Base-by-base conservation (phyloP, 441 rosid genomes). In the Euphorbia schlechtendalii region DNA sequence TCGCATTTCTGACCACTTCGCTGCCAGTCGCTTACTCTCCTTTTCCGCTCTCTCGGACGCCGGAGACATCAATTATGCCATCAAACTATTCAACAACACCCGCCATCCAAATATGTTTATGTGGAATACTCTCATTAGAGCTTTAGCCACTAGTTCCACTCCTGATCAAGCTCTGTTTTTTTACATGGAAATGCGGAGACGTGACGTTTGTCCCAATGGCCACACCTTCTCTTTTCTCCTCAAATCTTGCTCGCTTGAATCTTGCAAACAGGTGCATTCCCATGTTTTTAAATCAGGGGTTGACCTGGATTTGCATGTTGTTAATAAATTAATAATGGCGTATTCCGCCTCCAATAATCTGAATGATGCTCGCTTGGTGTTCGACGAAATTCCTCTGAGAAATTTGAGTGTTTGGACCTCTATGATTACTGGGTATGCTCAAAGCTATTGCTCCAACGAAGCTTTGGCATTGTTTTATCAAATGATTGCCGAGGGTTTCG, bases 111-210 rank as follows among this genome's bases (percentile, higher is more conserved):
- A 21, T 46, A 61, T 61, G 10, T 61, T 61, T n/a, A 61, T 61
- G 65, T 46, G 65, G 65, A 61, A 61, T 61, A 61, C 55, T 28
- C 41, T 46, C 38, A 61, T 61, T 61, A 61, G 65, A 61, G 55
- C 55, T n/a, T 48, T 46, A 24, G 38, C 65, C 1, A 46, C n/a
- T n/a, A 45, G 65, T 15, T 15, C 55, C 25, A 27, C 1, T 27
- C 55, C 65, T 27, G 9, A 46, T 46, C 24, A 9, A 61, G 38
- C 55, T 45, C 22, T 61, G 40, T 27, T 46, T 27, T 46, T 45
- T 27, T 61, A 61, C 27, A 46, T n/a, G 13, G 7, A 61, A 2
- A 61, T 61, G 55, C 21, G 34, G 15, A 46, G 54, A 27, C 5
- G 36, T 46, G 41, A 10, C 17, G 40, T 61, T 25, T 27, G 3